Evolutionary conservation across 768 basidiomycete genomes (phyloP), one percentile per base, ranked within the genome.

Genomic region (Pisolithus orientalis): DNA sequence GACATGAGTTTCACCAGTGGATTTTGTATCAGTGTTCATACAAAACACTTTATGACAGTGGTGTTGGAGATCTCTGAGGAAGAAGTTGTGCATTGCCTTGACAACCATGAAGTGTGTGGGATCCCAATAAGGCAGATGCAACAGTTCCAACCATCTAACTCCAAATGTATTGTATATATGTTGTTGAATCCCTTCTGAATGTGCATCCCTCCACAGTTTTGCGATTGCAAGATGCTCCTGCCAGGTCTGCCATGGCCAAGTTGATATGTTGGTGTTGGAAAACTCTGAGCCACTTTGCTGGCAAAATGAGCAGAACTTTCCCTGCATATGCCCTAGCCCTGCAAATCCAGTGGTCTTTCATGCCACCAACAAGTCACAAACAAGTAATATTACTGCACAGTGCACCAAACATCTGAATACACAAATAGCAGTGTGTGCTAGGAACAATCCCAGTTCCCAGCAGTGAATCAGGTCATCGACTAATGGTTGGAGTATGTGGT

Each of bases 21-120:
- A 24, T 21, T 53, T 53, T 31, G 11, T 31, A n/a, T 11, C 31
- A 10, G 27, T 24, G 44, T 59, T 49, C 29, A 64, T 57, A 13
- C 51, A 50, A 49, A 40, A 63, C 13, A 70, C 47, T 3, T 58
- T 53, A 60, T 47, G 1, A 57, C 59, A 40, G n/a, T 40, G 39
- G 17, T 40, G 39, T 40, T 40, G 11, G 7, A 40, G n/a, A 17
- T 40, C n/a, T 6, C 53, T n/a, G 16, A 74, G 59, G 47, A 66
- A 62, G 2, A 74, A 53, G n/a, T 64, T 62, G 40, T 75, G 73
- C 72, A 75, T 75, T 2, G 63, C 50, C 40, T 75, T 70, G n/a
- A 72, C 57, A 0, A 68, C 60, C 1, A 62, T 44, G 37, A 61
- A 67, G 1, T 17, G 38, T 5, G 61, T 62, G 8, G 64, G 64